phyloP scores from a whole-genome alignment of 371 early-diverging fungal species.

The Mucor piriformis region DNA sequence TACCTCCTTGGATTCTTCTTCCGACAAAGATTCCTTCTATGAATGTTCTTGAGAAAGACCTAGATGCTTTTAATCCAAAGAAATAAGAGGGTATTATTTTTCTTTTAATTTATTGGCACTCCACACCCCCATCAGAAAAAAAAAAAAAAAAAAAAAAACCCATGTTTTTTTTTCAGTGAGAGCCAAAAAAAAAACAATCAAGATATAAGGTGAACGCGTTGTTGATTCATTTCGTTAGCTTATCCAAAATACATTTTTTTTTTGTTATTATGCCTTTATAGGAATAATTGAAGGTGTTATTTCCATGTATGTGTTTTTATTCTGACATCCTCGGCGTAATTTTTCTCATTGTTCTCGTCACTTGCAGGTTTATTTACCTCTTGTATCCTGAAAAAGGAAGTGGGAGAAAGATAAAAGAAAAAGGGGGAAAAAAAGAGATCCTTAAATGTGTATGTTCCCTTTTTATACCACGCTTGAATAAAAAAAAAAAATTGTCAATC shows the following conservation, averaged over 20 bases:
- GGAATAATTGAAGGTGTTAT: no score
- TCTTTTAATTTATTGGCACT: not conserved
- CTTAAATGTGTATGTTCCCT: not conserved
- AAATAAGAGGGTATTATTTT: not conserved
- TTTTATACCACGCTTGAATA: no score
- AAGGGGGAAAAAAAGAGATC: not conserved
- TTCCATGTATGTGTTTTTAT: no score
- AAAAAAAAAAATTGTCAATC: no score
- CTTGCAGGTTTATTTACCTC: no score
- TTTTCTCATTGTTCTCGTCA: not conserved
- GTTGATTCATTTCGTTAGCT: no score
- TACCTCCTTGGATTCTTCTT: constrained; percentile 13
- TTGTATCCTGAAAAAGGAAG: not conserved
- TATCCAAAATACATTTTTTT: no score
- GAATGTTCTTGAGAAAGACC: constrained; percentile 15
- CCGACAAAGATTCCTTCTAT: constrained; percentile 19
- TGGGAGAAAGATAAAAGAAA: not conserved
- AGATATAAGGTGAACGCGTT: no score
- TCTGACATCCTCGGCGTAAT: no score
- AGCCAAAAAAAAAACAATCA: not conserved
- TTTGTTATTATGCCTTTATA: no score
- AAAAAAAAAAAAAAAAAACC: no score
- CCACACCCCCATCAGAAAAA: not conserved
- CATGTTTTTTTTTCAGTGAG: not conserved
- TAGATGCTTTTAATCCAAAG: constrained; percentile 5